Base-by-base conservation (phyloP, 352 stramenopile genomes). In the Aphanomyces cochlioides region DNA sequence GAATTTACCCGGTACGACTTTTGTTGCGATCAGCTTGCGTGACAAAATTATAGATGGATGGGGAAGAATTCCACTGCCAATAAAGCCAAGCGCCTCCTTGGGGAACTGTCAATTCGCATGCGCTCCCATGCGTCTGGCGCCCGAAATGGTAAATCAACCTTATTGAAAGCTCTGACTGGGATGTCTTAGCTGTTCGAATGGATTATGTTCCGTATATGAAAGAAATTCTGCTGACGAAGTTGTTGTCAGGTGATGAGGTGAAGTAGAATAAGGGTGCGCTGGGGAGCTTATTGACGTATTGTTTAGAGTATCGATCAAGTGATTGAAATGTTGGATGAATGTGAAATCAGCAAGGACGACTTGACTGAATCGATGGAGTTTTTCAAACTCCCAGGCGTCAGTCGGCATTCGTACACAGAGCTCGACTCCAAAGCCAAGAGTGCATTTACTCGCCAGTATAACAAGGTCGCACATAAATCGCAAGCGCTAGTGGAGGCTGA, bases 311-410 rank as follows among this genome's bases (percentile, higher is more conserved):
- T 97, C 28, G 72, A 88, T 5, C 87, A 97, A 66, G 90, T 96
- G 50, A 98, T 99, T 64, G 80, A 87, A 17, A 79, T 99, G 39
- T 90, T 99, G 72, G 96, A 99, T 74, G 84, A 93, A 54, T 99
- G 98, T 74, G 97, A 98, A 54, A 90, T 99, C 60, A 96, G 84
- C 58, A 90, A 96, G 48, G 96, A 99, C 75, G 97, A 99, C 76
- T 72, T 99, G 21, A 97, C 98, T 10, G 97, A 99, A 76, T 98
- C 94, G 19, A 92, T 99, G 79, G 90, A 98, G 71, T 89, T 80
- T 73, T 92, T 95, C 74, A 89, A 91, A 73, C 82, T 96, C 64
- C 80, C 81, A 6, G 84, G 83, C 40, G 73, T 93, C 58, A 89
- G 90, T 69, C 82, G 84, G 34, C 78, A 93, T 56, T 87, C 83